phyloP scores from a whole-genome alignment of 441 rosid genomes.

The Macaranga tanarius region DNA sequence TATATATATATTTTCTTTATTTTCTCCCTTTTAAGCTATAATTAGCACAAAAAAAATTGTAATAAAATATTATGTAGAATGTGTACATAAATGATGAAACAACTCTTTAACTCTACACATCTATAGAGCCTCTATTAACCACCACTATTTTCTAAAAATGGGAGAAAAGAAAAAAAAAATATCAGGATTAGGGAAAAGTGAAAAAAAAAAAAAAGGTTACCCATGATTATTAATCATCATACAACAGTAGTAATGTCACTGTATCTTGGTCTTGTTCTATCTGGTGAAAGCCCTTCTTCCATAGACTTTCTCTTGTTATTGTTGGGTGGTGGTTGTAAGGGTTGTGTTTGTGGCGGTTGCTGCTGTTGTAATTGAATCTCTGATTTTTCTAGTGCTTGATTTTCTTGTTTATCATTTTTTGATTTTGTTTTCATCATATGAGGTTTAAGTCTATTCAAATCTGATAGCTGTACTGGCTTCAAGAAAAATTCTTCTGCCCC shows the following conservation, averaged over 20 bases:
- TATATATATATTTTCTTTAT: not conserved
- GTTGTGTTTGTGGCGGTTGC: constrained; percentile 12
- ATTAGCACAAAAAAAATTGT: constrained; percentile 25
- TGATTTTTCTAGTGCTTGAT: constrained; percentile 24
- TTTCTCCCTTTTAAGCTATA: not conserved
- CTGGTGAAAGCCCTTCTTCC: constrained; percentile 62
- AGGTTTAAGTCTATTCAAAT: constrained; percentile 55
- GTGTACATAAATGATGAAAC: constrained; percentile 20
- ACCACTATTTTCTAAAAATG: not conserved
- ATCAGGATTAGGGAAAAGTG: constrained; percentile 3
- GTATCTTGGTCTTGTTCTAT: constrained; percentile 60
- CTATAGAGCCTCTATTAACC: constrained; percentile 25
- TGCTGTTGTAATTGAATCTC: constrained; percentile 15
- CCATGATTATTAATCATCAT: constrained; percentile 28
- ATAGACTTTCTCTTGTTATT: constrained; percentile 63
- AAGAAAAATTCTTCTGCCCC: constrained; percentile 74
- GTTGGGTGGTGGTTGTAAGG: constrained; percentile 21
- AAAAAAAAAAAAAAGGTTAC: not conserved
- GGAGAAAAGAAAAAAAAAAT: not conserved
- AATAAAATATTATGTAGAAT: constrained; percentile 20
- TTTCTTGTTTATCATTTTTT: constrained; percentile 33
- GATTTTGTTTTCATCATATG: constrained; percentile 55
- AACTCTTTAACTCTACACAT: constrained; percentile 21
- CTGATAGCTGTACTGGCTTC: constrained; percentile 61
- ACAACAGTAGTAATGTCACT: constrained; percentile 50